Conservation (phyloP, 805 yeast genomes). For the Komagataella phaffii region DNA sequence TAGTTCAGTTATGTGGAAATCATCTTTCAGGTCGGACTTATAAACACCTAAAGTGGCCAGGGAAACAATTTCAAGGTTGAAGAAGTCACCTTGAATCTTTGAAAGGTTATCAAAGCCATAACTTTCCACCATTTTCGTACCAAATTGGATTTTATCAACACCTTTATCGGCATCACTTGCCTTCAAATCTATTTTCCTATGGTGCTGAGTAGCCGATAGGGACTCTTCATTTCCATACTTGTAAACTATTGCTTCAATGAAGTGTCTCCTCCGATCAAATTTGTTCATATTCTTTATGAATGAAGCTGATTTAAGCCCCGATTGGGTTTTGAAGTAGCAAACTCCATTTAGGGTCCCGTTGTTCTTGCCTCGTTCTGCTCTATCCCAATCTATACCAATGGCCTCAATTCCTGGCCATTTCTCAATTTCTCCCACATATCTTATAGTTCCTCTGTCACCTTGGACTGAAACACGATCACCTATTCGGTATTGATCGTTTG, state of each 20-base stretch:
- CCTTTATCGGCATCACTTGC: conserved; percentile 4
- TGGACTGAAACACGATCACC: conserved; percentile 15
- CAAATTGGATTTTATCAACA: conserved; percentile 27
- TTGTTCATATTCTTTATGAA: conserved; percentile 37
- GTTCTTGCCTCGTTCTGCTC: conserved; percentile 54
- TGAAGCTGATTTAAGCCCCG: conserved; percentile 38
- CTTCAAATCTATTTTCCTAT: conserved; percentile 1
- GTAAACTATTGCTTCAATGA: conserved; percentile 34
- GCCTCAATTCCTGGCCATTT: conserved; percentile 48
- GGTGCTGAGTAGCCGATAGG: conserved; percentile 1
- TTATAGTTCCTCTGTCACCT: conserved; percentile 48
- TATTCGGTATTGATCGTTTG: background rate
- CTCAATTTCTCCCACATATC: conserved; percentile 45
- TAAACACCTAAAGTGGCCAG: conserved; percentile 22
- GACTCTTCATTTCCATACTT: conserved; percentile 30
- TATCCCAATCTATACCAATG: conserved; percentile 84
- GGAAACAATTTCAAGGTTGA: conserved; percentile 31
- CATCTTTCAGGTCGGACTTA: conserved; percentile 15
- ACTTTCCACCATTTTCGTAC: conserved; percentile 44
- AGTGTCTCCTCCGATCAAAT: conserved; percentile 12
- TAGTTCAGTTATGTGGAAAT: background rate
- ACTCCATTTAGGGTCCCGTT: conserved; percentile 44
- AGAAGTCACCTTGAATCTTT: conserved; percentile 31
- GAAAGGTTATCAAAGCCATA: conserved; percentile 53
- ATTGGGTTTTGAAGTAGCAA: conserved; percentile 33